These are phyloP conservation scores for Teunomyces barrocoloradensis DNA, from an alignment of 805 yeast genomes.

Conservation along the genomic window DNA sequence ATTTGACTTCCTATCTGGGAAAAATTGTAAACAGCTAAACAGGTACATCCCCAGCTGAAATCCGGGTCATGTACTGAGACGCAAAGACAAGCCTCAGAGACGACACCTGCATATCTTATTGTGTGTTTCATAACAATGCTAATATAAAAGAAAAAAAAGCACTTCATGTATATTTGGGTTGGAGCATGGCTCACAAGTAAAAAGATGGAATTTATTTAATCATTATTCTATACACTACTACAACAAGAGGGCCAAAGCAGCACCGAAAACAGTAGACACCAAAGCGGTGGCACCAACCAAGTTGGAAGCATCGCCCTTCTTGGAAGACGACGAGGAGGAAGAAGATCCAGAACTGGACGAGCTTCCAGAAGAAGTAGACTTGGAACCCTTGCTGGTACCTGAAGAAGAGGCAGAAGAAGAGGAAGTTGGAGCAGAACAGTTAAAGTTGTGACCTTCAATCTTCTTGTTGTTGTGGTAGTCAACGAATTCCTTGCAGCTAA, in stretches of 20 bases:
- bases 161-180: neutral
- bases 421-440: slow-evolving; percentile 35
- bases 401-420: slow-evolving; percentile 15
- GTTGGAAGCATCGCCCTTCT: slow-evolving; percentile 9
- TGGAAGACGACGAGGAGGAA: slow-evolving; percentile 17
- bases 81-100: neutral
- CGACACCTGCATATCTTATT: neutral
- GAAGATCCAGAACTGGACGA: slow-evolving; percentile 15
- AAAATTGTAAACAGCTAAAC: neutral
- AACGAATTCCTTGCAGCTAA: slow-evolving; percentile 36
- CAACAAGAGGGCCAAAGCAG: slow-evolving; percentile 21
- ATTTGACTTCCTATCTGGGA: slow-evolving; percentile 2
- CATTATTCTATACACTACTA: slow-evolving; percentile 2
- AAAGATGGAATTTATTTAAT: neutral
- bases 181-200: neutral
- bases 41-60: neutral
- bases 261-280: slow-evolving; percentile 24
- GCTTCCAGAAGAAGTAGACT: slow-evolving; percentile 13
- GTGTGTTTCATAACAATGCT: neutral
- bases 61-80: neutral
- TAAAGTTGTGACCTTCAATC: slow-evolving; percentile 45
- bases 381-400: slow-evolving; percentile 10
- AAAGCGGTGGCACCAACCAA: slow-evolving; percentile 15
- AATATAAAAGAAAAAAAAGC: neutral
- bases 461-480: slow-evolving; percentile 27